Evolutionary conservation across 805 yeast genomes (phyloP), one percentile per base, ranked within the genome.

Genomic region (Candida succiphila): DNA sequence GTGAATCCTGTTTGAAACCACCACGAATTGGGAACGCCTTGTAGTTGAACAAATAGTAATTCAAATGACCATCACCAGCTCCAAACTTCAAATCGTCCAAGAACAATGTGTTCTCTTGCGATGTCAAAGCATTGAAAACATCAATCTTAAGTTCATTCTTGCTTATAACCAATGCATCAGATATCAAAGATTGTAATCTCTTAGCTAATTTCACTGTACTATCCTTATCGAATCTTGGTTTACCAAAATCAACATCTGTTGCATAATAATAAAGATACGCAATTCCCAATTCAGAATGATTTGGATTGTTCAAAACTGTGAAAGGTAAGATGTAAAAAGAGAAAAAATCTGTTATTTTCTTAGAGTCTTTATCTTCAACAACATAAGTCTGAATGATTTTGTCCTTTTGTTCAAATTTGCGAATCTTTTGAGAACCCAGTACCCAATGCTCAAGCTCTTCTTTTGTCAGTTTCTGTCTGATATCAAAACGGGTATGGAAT

Each of bases 201-300:
- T 63, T 61, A 45, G 70, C 68, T 43, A 84, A 63, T 20, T 56
- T 49, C 14, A 49, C 49, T 8, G 67, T 65, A 3, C 61, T 71
- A 4, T 52, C 65, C 18, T 51, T 43, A 26, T 60, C 63, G 34
- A 60, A 50, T 35, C 66, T 41, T 9, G 50, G 52, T 3, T 51
- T 54, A n/a, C 49, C 60, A 10, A 70, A 52, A 7, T 71, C 78
- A 8, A 73, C 65, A 34, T 80, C 80, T 1, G 94, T 67, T 2
- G 94, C 96, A 51, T 89, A 89, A 60, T 92, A 89, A 58, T 72
- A 92, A 40, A 86, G 60, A 51, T 92, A 92, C 1, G 96, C 96
- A 35, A 88, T 80, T 3, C 86, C 86, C 40, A 92, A 57, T 36
- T 77, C 75, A 29, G 71, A 63, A 53, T 85, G 81, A 24, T 63